Percentiles rank a stretch among this genome's conserved stretches.
Evolutionary conservation across 148 eudicot genomes (phyloP).

Genomic region (Vaccinium corymbosum): DNA sequence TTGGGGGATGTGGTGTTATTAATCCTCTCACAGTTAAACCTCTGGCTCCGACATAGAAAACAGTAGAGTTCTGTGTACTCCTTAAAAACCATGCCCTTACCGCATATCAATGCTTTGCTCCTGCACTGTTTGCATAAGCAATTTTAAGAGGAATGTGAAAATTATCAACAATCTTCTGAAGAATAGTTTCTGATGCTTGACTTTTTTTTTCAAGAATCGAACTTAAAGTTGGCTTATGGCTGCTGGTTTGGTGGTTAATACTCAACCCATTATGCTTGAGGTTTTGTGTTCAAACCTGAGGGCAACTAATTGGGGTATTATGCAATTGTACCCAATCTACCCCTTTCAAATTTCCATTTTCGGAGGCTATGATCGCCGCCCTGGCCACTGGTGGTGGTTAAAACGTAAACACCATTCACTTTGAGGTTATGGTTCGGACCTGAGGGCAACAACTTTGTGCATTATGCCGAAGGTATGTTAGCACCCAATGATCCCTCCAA

Average conservation of each 20-base stretch:
- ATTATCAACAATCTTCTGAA: not conserved
- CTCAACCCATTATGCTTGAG: not conserved
- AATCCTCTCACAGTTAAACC: not conserved
- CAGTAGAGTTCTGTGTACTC: not conserved
- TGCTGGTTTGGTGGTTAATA: not conserved
- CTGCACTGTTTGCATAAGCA: not conserved
- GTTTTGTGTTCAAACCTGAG: not conserved
- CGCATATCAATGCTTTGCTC: not conserved
- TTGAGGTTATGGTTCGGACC: not conserved
- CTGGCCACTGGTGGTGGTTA: not conserved
- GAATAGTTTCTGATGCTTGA: not conserved
- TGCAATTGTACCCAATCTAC: not conserved
- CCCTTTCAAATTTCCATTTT: not conserved
- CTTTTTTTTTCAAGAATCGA: not conserved
- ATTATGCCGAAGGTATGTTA: not conserved
- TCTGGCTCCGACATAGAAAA: not conserved
- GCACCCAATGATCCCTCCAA: not conserved
- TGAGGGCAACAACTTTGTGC: not conserved
- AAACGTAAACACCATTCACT: not conserved
- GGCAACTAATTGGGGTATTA: not conserved
- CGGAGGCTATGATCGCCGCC: not conserved
- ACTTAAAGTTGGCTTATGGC: not conserved
- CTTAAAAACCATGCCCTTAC: not conserved
- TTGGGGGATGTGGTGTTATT: not conserved
- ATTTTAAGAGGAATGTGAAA: not conserved